Conservation (phyloP, 352 stramenopile species). For the Lagenidium sp. region DNA sequence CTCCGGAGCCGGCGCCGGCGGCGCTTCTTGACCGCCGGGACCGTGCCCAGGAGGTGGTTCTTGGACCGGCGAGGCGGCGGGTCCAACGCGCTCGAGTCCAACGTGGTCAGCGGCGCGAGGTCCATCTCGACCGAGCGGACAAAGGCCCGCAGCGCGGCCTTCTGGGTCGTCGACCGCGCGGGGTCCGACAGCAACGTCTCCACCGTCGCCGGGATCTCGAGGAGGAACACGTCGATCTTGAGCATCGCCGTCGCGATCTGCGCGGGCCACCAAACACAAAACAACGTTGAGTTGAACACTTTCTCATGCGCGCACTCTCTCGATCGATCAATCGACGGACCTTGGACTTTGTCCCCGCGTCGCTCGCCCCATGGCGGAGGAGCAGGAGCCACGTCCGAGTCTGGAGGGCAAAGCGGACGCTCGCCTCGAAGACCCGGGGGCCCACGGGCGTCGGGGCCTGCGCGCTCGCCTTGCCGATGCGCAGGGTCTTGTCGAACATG, state of each 20-base stretch:
- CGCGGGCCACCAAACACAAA: too few relatives aligned
- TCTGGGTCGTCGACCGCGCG: background rate
- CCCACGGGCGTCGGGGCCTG: background rate
- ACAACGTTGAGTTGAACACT: too few relatives aligned
- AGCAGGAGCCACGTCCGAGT: slow-evolving; percentile 10
- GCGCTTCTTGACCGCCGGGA: slow-evolving; percentile 15
- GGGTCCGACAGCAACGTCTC: slow-evolving; percentile 6
- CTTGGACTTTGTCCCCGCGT: slow-evolving; percentile 7
- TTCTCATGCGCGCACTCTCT: background rate
- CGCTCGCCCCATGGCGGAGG: slow-evolving; percentile 6
- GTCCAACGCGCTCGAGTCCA: background rate
- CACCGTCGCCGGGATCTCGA: slow-evolving; percentile 12
- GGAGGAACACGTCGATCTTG: slow-evolving; percentile 22
- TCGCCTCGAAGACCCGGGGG: slow-evolving; percentile 6
- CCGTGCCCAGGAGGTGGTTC: slow-evolving; percentile 15
- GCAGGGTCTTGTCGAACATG: slow-evolving; percentile 4
- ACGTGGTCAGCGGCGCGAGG: slow-evolving; percentile 1
- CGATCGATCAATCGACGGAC: slow-evolving; percentile 1
- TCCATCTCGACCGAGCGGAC: slow-evolving; percentile 4
- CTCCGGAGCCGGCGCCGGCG: slow-evolving; percentile 18
- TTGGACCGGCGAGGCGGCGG: too few relatives aligned
- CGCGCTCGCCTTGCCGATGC: slow-evolving; percentile 2
- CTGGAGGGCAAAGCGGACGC: slow-evolving; percentile 3
- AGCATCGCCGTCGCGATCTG: slow-evolving; percentile 14
- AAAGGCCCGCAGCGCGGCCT: slow-evolving; percentile 4